A percentile compares a stretch with the other conserved stretches of the same genome.
Conservation (phyloP, 495 filamentous ascomycete genomes). For the Hypoxylon rickii region DNA sequence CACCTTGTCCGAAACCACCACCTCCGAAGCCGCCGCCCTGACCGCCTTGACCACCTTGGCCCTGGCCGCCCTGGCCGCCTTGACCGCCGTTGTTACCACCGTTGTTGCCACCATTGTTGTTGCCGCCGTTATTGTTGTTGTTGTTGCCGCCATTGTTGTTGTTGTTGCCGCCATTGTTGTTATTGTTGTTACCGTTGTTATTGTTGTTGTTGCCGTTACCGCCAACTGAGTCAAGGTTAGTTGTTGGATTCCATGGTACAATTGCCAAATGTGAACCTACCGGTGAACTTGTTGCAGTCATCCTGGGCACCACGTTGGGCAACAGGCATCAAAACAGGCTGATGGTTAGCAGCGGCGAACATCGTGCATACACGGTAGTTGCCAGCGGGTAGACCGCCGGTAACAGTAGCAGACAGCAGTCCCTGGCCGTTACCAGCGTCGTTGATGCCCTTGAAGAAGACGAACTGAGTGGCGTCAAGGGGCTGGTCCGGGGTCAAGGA, state of each 20-base stretch:
- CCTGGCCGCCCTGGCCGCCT: neutral
- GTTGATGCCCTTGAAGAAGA: slow-evolving; percentile 80
- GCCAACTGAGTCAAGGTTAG: slow-evolving; percentile 25
- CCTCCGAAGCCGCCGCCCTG: slow-evolving; percentile 7
- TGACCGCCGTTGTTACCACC: slow-evolving; percentile 4
- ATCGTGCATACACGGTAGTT: slow-evolving; percentile 77
- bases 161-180: slow-evolving; percentile 28
- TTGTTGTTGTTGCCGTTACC: slow-evolving; percentile 31
- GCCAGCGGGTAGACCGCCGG: slow-evolving; percentile 66
- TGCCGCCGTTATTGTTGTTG: slow-evolving; percentile 31
- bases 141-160: slow-evolving; percentile 26
- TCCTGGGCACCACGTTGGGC: slow-evolving; percentile 75
- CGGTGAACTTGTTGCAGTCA: slow-evolving; percentile 70
- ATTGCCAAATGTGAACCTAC: slow-evolving; percentile 32
- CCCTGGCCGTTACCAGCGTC: slow-evolving; percentile 70
- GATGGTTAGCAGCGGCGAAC: slow-evolving; percentile 70
- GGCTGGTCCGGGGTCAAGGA: slow-evolving; percentile 54
- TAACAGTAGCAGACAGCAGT: slow-evolving; percentile 56
- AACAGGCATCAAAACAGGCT: slow-evolving; percentile 78
- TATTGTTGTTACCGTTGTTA: slow-evolving; percentile 20
- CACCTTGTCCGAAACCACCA: slow-evolving; percentile 3
- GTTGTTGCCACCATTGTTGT: too few species aligned
- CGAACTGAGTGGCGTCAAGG: slow-evolving; percentile 62
- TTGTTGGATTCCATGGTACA: too few species aligned
- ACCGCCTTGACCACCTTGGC: slow-evolving; percentile 7